Conservation (phyloP, 441 rosid species). For the Erodium texanum region DNA sequence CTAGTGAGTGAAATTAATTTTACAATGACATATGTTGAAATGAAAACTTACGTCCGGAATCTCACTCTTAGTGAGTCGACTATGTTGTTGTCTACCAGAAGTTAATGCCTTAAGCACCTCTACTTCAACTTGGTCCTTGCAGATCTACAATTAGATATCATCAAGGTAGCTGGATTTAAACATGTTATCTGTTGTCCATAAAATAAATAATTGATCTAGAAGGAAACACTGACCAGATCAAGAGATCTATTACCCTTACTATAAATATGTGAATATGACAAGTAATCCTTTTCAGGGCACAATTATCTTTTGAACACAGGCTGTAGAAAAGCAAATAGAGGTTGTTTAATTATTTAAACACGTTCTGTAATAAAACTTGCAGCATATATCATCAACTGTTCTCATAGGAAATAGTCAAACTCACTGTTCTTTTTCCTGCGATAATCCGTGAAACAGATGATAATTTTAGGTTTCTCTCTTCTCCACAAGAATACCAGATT, state of each 20-base stretch:
- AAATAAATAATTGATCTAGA: constrained; percentile 10
- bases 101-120: constrained; percentile 85
- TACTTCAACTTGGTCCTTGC: constrained; percentile 96
- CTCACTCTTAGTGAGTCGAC: constrained; percentile 81
- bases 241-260: constrained; percentile 54
- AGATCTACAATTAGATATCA: constrained; percentile 36
- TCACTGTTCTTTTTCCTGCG: constrained; percentile 95
- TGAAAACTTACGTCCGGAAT: constrained; percentile 88
- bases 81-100: constrained; percentile 63
- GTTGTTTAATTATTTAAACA: not conserved
- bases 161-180: constrained; percentile 12
- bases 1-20: not conserved
- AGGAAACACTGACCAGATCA: constrained; percentile 58
- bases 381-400: not conserved
- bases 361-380: not conserved
- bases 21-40: constrained; percentile 39
- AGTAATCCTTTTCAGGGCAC: constrained; percentile 92
- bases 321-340: constrained; percentile 35
- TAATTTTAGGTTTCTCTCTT: constrained; percentile 83
- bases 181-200: constrained; percentile 7
- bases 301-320: constrained; percentile 93
- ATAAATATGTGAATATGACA: constrained; percentile 85
- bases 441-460: constrained; percentile 82
- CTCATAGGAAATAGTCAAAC: constrained; percentile 19
- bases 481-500: constrained; percentile 92